Conservation (phyloP, 2,329 filamentous ascomycete species). For the Orbilia ellipsospora region DNA sequence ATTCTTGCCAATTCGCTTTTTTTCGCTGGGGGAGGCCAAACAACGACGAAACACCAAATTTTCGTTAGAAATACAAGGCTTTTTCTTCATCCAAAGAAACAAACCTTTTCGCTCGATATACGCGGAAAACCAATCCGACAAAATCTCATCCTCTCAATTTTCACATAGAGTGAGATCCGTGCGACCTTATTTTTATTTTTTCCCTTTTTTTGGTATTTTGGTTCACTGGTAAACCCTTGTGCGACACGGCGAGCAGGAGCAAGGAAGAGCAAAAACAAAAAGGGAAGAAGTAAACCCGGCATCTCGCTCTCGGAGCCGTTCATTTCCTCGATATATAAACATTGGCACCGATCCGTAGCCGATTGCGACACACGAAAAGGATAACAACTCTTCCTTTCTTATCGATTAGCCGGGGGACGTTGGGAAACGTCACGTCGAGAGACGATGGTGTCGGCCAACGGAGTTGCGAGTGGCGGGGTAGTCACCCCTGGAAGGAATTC, state of each 20-base stretch:
- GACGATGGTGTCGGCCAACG: slow-evolving; percentile 50
- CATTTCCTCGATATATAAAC: neutral
- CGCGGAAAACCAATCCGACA: slow-evolving; percentile 1
- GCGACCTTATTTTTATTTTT: slow-evolving; percentile 1
- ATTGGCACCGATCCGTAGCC: slow-evolving; percentile 10
- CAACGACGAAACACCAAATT: slow-evolving; percentile 12
- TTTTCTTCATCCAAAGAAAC: slow-evolving; percentile 4
- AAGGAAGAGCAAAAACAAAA: neutral
- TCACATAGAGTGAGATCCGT: too few relatives aligned
- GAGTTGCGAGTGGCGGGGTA: slow-evolving; percentile 20
- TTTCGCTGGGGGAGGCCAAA: slow-evolving; percentile 4
- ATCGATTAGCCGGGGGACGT: neutral
- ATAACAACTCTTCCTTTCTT: slow-evolving; percentile 3
- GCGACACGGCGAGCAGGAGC: slow-evolving; percentile 13
- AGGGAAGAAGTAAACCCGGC: slow-evolving; percentile 12
- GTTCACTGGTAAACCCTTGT: slow-evolving; percentile 18
- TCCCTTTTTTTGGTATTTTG: slow-evolving; percentile 19
- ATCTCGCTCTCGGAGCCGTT: slow-evolving; percentile 8
- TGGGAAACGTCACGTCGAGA: slow-evolving; percentile 12
- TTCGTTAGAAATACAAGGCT: slow-evolving; percentile 9
- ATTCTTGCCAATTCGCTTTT: slow-evolving; percentile 14
- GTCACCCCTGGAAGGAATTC: slow-evolving; percentile 16
- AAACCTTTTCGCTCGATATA: too few relatives aligned
- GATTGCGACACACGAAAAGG: slow-evolving; percentile 18
- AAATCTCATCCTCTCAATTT: slow-evolving; percentile 1